Conservation (phyloP, 2,329 filamentous ascomycete genomes). For the Graphilbum fragrans region DNA sequence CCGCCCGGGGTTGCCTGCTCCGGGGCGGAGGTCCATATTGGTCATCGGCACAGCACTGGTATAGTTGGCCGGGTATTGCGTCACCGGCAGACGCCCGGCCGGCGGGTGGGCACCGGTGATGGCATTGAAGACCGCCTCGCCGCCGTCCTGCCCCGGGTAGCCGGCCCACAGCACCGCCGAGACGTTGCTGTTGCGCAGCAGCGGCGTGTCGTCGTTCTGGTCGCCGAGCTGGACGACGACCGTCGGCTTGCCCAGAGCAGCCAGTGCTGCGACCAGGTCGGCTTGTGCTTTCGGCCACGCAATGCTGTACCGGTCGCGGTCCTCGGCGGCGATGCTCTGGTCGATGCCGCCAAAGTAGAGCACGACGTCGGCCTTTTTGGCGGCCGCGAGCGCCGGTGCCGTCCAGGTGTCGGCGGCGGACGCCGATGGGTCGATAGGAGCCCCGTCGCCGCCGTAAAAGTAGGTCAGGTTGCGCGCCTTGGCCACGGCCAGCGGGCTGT, state of each 20-base stretch:
- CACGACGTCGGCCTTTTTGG: slow-evolving; percentile 34
- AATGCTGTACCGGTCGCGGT: slow-evolving; percentile 35
- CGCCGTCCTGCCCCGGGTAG: slow-evolving; percentile 48
- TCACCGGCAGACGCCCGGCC: slow-evolving; percentile 41
- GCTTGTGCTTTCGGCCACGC: slow-evolving; percentile 40
- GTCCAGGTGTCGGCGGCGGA: slow-evolving; percentile 19
- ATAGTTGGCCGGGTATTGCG: slow-evolving; percentile 43
- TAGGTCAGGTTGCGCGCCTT: slow-evolving; percentile 30
- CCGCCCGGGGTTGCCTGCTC: slow-evolving; percentile 27
- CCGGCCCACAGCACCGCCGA: slow-evolving; percentile 43
- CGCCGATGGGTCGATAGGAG: slow-evolving; percentile 11
- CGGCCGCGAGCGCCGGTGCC: slow-evolving; percentile 21
- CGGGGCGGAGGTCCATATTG: slow-evolving; percentile 39
- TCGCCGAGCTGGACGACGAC: slow-evolving; percentile 37
- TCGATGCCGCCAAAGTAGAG: slow-evolving; percentile 33
- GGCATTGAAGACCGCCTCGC: slow-evolving; percentile 40
- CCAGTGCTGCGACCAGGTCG: slow-evolving; percentile 32
- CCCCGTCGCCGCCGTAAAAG: slow-evolving; percentile 26
- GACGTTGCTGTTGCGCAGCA: slow-evolving; percentile 34
- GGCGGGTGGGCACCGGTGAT: slow-evolving; percentile 36
- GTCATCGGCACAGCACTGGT: slow-evolving; percentile 37
- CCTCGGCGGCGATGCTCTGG: slow-evolving; percentile 36
- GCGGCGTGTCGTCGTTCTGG: slow-evolving; percentile 36
- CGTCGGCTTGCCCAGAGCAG: slow-evolving; percentile 30
- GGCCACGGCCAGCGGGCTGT: slow-evolving; percentile 39